Evolutionary conservation across 805 yeast genomes (phyloP), one percentile per base, ranked within the genome.

Genomic region (Wickerhamomyces silvicola): DNA sequence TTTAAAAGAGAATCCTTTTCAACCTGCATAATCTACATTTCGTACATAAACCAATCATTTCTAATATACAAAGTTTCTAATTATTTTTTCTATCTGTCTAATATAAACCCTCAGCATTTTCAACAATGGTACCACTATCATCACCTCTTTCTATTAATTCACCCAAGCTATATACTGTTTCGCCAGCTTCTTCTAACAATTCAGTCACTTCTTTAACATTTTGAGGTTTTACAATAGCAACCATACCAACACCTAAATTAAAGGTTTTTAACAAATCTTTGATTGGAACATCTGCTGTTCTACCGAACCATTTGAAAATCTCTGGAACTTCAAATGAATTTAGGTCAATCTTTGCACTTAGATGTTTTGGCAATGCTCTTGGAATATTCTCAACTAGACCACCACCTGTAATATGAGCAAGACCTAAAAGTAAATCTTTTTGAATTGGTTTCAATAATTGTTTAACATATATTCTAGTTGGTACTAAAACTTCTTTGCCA

Each of bases 321-420:
- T 70, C 79, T 23, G 95, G 94, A 21, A 92, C 78, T 42, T 75
- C 73, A 95, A 97, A 90, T 8, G 73, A 62, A 34, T 62, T 62
- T 54, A 82, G 78, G 57, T 90, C 95, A 31, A 92, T 74, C 43
- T 66, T 67, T 10, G 97, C 98, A 48, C 80, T 78, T 40, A 92
- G 65, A 46, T 75, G 60, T 36, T 73, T 62, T 37, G 98, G 98
- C 40, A 92, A 68, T 13, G 95, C 92, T 56, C 99, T 77, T 33
- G 99, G 99, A 37, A 90, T 78, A 60, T 92, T 92, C 60, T 92
- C 99, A 18, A 92, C 80, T 33, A 92, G 68, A 32, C 99, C 99
- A 58, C 99, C 99, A 40, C 99, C 99, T 16, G 99, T 92, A 52
- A 92, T 92, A 53, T 92, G 95, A 3, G 98, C 95, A 54, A 92